A percentile compares a stretch with the other conserved stretches of the same genome.
Conservation (phyloP, 2,329 filamentous ascomycete species). For the Cadophora luteo-olivacea region DNA sequence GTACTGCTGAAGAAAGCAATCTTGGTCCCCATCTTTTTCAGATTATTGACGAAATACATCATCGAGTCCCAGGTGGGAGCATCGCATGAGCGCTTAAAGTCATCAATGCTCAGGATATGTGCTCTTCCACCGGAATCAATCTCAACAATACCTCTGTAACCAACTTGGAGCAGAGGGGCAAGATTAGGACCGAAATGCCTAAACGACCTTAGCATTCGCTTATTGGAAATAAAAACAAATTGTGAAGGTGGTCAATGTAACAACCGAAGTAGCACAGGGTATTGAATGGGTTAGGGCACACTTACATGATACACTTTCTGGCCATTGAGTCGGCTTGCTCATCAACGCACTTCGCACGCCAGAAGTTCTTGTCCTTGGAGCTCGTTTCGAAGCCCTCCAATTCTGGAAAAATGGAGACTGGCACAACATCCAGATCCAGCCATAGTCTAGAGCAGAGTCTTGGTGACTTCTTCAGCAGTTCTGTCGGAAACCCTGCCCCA, state of each 20-base stretch:
- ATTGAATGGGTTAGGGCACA: conserved; percentile 28
- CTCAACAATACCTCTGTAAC: conserved; percentile 61
- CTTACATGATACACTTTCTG: conserved; percentile 76
- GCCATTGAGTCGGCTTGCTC: conserved; percentile 85
- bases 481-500: conserved; percentile 71
- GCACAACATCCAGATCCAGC: conserved; percentile 78
- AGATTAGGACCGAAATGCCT: conserved; percentile 77
- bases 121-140: conserved; percentile 61
- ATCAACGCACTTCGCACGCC: conserved; percentile 68
- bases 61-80: conserved; percentile 61
- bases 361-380: conserved; percentile 51
- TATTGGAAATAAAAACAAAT: background rate
- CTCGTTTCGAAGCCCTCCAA: conserved; percentile 42
- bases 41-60: conserved; percentile 58
- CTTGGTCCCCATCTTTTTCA: conserved; percentile 60
- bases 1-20: conserved; percentile 71
- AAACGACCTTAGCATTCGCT: background rate
- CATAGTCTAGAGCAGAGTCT: conserved; percentile 73
- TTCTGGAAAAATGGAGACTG: conserved; percentile 65
- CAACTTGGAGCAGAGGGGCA: conserved; percentile 70
- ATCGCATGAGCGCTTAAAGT: conserved; percentile 60
- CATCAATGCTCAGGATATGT: conserved; percentile 54
- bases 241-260: background rate
- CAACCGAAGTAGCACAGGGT: background rate
- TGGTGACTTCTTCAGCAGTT: conserved; percentile 66